phyloP scores from a whole-genome alignment of 164 flowering plant species.

The Cinnamomum chago region DNA sequence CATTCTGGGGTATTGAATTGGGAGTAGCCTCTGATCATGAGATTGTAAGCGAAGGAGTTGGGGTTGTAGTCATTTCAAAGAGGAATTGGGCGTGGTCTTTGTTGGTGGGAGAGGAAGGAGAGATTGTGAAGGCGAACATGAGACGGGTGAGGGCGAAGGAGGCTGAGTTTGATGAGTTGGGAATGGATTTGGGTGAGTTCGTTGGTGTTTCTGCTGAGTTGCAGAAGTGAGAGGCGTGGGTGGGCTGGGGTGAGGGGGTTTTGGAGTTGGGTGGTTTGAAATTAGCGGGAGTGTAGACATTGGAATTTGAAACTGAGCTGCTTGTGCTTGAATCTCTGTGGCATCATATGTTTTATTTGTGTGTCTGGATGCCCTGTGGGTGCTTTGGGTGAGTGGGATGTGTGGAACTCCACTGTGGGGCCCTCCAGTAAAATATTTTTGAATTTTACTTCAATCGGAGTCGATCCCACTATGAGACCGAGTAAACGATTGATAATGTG shows the following conservation, averaged over 20 bases:
- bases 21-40: constrained; percentile 41
- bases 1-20: constrained; percentile 22
- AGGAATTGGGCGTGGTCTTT: constrained; percentile 31
- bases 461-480: too few species aligned
- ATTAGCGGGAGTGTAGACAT: background rate
- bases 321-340: too few species aligned
- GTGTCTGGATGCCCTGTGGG: too few species aligned
- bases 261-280: background rate
- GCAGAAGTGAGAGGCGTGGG: background rate
- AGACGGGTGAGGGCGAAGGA: constrained; percentile 28
- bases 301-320: too few species aligned
- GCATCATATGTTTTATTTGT: too few species aligned
- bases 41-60: constrained; percentile 25
- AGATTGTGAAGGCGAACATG: constrained; percentile 12
- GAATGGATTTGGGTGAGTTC: constrained; percentile 32
- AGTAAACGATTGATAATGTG: too few species aligned
- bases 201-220: constrained; percentile 7
- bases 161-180: constrained; percentile 28
- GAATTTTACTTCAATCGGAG: too few species aligned
- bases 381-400: too few species aligned
- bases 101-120: constrained; percentile 9
- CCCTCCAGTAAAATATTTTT: too few species aligned
- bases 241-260: background rate
- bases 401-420: too few species aligned
- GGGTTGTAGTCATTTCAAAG: constrained; percentile 22